These are phyloP conservation scores for Quercus phellos DNA, from an alignment of 331 rosid species.

Conservation along the genomic window DNA sequence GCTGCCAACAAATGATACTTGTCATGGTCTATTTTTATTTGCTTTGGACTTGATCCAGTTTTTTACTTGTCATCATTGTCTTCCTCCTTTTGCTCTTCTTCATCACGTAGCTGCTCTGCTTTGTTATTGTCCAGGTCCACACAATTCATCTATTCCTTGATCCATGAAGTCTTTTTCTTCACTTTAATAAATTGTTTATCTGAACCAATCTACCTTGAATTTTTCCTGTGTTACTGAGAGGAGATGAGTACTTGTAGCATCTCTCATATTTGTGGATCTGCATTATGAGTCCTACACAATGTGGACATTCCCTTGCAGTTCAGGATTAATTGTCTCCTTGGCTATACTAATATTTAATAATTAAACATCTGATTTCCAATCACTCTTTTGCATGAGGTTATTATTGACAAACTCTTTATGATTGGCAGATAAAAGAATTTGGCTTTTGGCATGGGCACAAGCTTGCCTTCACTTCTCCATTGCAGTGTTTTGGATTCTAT, in stretches of 20 bases:
- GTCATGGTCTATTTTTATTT: neutral
- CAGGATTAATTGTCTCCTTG: neutral
- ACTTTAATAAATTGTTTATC: neutral
- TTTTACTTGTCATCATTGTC: neutral
- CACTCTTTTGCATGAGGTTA: neutral
- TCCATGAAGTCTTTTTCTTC: neutral
- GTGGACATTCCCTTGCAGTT: neutral
- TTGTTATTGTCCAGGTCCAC: neutral
- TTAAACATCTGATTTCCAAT: neutral
- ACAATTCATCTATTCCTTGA: neutral
- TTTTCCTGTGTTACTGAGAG: neutral
- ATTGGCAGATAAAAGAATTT: constrained; percentile 89
- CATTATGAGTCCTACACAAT: neutral
- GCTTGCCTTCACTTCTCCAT: constrained; percentile 82
- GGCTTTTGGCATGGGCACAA: constrained; percentile 90
- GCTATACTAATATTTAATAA: neutral
- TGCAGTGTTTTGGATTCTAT: constrained; percentile 78
- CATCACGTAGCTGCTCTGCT: neutral
- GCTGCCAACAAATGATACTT: neutral
- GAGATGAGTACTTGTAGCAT: neutral
- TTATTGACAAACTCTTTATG: constrained; percentile 21
- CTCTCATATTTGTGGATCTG: neutral
- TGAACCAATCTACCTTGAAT: neutral
- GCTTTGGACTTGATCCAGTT: neutral
- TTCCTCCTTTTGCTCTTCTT: neutral